Conservation (phyloP, 1,139 yeast species). For the Scheffersomyces quercinus region DNA sequence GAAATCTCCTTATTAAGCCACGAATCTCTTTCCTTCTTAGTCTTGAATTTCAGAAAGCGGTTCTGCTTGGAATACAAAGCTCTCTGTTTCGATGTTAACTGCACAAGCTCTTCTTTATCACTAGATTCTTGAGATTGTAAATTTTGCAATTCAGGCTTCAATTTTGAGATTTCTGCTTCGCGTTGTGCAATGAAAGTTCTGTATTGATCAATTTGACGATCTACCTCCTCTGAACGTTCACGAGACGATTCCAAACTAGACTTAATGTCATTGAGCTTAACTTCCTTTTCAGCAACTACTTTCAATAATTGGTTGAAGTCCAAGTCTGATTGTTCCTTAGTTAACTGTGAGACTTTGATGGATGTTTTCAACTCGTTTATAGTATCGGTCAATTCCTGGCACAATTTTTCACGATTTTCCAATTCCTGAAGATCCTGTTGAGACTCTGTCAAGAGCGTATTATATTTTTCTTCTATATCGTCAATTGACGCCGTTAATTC, state of each 20-base stretch:
- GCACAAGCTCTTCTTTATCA: constrained; percentile 41
- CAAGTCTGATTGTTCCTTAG: constrained; percentile 52
- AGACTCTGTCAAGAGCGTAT: constrained; percentile 47
- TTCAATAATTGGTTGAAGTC: constrained; percentile 48
- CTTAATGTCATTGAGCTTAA: constrained; percentile 33
- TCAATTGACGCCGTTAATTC: constrained; percentile 64
- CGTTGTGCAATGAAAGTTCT: constrained; percentile 20
- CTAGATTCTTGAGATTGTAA: constrained; percentile 42
- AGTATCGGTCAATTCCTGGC: constrained; percentile 49
- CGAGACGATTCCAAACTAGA: constrained; percentile 14
- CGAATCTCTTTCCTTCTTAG: constrained; percentile 59
- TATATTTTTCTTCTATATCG: constrained; percentile 60
- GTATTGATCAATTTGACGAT: constrained; percentile 21
- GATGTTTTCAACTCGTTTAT: constrained; percentile 41
- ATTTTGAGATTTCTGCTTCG: constrained; percentile 20
- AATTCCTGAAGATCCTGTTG: constrained; percentile 45
- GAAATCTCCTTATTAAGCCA: constrained; percentile 57
- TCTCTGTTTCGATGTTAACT: constrained; percentile 56
- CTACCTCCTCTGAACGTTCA: constrained; percentile 15
- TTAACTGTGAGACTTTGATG: constrained; percentile 46
- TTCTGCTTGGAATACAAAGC: constrained; percentile 74
- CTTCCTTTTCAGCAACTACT: constrained; percentile 43
- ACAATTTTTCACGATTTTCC: constrained; percentile 46
- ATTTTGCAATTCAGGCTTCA: constrained; percentile 44
- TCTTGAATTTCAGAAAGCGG: constrained; percentile 59